Evolutionary conservation across 306 rosid species (phyloP).

Genomic region (Mimosa bimucronata): DNA sequence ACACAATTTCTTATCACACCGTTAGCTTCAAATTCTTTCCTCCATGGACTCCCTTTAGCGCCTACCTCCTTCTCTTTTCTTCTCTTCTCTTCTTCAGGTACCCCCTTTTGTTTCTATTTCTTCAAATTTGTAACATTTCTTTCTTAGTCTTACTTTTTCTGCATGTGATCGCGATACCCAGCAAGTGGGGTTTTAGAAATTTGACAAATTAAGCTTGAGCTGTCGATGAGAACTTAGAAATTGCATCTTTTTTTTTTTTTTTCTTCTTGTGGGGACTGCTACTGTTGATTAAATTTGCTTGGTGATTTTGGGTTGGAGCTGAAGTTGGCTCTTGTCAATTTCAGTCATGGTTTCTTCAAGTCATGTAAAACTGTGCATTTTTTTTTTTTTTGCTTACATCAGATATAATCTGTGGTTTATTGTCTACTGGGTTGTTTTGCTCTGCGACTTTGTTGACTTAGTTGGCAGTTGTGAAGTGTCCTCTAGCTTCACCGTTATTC

Average conservation of each 20-base stretch:
- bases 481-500: slow-evolving; percentile 4
- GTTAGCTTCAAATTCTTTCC: slow-evolving; percentile 28
- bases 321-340: slow-evolving; percentile 35
- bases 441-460: slow-evolving; percentile 25
- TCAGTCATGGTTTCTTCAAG: not conserved
- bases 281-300: not conserved
- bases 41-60: slow-evolving; percentile 39
- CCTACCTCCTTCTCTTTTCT: not conserved
- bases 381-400: not conserved
- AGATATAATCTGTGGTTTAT: not conserved
- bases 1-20: slow-evolving; percentile 8
- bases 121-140: not conserved
- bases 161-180: slow-evolving; percentile 34
- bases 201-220: slow-evolving; percentile 13
- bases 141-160: not conserved
- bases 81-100: slow-evolving; percentile 30
- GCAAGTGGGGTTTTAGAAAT: slow-evolving; percentile 43
- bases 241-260: not conserved
- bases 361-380: no score
- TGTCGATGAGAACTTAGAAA: slow-evolving; percentile 24
- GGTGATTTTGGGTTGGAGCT: slow-evolving; percentile 37
- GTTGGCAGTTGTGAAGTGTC: slow-evolving; percentile 28
- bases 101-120: slow-evolving; percentile 34
- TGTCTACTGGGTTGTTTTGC: not conserved
- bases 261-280: not conserved